A percentile compares a stretch with the other conserved stretches of the same genome.
Conservation (phyloP, 352 stramenopile species). For the Globisporangium spiculum region DNA sequence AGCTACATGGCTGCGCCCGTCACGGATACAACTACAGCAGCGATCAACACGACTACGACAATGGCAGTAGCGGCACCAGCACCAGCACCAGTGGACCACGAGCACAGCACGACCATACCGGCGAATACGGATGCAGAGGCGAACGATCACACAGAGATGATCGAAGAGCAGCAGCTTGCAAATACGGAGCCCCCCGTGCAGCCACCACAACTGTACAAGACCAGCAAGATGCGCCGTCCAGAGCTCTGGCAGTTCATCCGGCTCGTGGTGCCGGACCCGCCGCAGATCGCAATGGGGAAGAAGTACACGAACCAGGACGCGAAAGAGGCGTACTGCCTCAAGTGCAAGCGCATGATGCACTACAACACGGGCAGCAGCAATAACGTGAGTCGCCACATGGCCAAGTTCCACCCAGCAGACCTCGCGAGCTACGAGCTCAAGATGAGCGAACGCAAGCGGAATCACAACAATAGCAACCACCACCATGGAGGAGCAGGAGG, state of each 20-base stretch:
- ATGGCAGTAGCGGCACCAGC: background rate
- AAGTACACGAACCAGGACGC: conserved; percentile 57
- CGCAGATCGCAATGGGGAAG: conserved; percentile 30
- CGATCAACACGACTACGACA: conserved; percentile 17
- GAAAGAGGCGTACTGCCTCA: conserved; percentile 50
- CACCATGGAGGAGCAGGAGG: background rate
- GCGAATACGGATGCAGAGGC: background rate
- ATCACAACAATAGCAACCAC: conserved; percentile 4
- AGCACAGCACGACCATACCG: background rate
- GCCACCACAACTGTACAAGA: conserved; percentile 44
- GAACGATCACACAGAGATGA: background rate
- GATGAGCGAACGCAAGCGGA: conserved; percentile 17
- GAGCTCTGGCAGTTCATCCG: conserved; percentile 59
- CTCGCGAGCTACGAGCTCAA: conserved; percentile 41
- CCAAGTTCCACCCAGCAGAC: conserved; percentile 43
- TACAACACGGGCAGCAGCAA: conserved; percentile 58
- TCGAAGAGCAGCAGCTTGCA: conserved; percentile 11
- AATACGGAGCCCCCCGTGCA: conserved; percentile 18
- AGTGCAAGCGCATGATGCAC: conserved; percentile 56
- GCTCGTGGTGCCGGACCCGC: conserved; percentile 45
- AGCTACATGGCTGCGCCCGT: conserved; percentile 8
- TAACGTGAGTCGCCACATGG: conserved; percentile 55
- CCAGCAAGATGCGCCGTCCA: conserved; percentile 54
- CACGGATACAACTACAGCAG: conserved; percentile 8
- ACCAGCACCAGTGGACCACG: background rate